A percentile compares a stretch with the other conserved stretches of the same genome.
Evolutionary conservation across 2,329 filamentous ascomycete genomes (phyloP).

Genomic region (Penicillium sp.): DNA sequence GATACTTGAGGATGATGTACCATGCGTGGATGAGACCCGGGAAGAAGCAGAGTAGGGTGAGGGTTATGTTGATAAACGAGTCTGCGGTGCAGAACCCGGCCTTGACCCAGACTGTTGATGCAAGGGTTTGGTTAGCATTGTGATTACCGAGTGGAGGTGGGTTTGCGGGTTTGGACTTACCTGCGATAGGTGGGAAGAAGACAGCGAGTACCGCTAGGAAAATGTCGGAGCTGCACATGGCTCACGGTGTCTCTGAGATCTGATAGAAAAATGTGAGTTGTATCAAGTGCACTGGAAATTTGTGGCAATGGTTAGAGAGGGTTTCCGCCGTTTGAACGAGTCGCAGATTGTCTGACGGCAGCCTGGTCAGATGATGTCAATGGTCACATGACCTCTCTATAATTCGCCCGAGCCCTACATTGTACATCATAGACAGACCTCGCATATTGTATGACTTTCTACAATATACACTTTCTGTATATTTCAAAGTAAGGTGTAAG

Average conservation of each 20-base stretch:
- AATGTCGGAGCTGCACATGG: slow-evolving; percentile 60
- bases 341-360: slow-evolving; percentile 6
- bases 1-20: slow-evolving; percentile 94
- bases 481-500: neutral
- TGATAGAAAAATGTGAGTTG: slow-evolving; percentile 5
- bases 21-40: slow-evolving; percentile 91
- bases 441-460: neutral
- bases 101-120: slow-evolving; percentile 83
- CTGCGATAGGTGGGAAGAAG: slow-evolving; percentile 59
- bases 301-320: neutral
- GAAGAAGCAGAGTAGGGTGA: slow-evolving; percentile 74
- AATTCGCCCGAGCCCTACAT: neutral
- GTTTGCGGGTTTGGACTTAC: slow-evolving; percentile 38
- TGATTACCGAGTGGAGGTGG: neutral
- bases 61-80: slow-evolving; percentile 90
- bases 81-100: slow-evolving; percentile 88
- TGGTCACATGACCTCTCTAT: slow-evolving; percentile 5
- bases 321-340: neutral
- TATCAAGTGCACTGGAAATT: neutral
- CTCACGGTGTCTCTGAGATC: slow-evolving; percentile 9
- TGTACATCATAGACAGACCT: neutral
- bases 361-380: slow-evolving; percentile 19
- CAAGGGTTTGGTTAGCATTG: slow-evolving; percentile 30
- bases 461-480: neutral
- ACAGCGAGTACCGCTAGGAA: slow-evolving; percentile 61